Percentiles rank a stretch among this genome's conserved stretches.
These are phyloP conservation scores for Noccaea caerulescens DNA, from an alignment of 345 rosid genomes.

Conservation along the genomic window DNA sequence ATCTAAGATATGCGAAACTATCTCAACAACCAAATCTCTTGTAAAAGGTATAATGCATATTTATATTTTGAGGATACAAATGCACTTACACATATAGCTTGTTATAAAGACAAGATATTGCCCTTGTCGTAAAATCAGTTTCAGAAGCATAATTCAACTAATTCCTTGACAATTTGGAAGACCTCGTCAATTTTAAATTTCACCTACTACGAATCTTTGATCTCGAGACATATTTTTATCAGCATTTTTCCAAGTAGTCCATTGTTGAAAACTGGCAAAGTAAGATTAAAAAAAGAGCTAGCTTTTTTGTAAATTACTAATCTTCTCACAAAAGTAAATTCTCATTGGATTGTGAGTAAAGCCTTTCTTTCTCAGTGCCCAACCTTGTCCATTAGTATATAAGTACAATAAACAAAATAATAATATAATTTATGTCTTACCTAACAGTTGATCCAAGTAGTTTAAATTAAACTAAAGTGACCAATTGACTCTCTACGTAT, in stretches of 20 bases:
- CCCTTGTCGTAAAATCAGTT: neutral
- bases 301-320: slow-evolving; percentile 31
- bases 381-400: slow-evolving; percentile 17
- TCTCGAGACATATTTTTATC: slow-evolving; percentile 11
- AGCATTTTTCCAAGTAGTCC: slow-evolving; percentile 32
- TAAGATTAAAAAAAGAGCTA: slow-evolving; percentile 5
- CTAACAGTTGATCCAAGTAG: slow-evolving; percentile 40
- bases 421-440: slow-evolving; percentile 17
- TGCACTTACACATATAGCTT: slow-evolving; percentile 10
- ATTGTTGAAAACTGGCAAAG: slow-evolving; percentile 35
- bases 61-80: slow-evolving; percentile 1
- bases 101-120: neutral
- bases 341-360: slow-evolving; percentile 33
- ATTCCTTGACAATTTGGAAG: slow-evolving; percentile 21
- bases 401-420: neutral
- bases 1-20: slow-evolving; percentile 17
- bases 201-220: slow-evolving; percentile 34
- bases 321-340: slow-evolving; percentile 21
- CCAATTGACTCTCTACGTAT: slow-evolving; percentile 42
- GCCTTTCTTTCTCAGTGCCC: slow-evolving; percentile 24
- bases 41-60: neutral
- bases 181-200: slow-evolving; percentile 21
- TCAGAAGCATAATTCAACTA: slow-evolving; percentile 3
- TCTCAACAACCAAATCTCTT: slow-evolving; percentile 39
- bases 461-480: slow-evolving; percentile 16